A percentile compares a stretch with the other conserved stretches of the same genome.
Evolutionary conservation across 805 yeast species (phyloP).

Genomic region (Saturnispora hagleri): DNA sequence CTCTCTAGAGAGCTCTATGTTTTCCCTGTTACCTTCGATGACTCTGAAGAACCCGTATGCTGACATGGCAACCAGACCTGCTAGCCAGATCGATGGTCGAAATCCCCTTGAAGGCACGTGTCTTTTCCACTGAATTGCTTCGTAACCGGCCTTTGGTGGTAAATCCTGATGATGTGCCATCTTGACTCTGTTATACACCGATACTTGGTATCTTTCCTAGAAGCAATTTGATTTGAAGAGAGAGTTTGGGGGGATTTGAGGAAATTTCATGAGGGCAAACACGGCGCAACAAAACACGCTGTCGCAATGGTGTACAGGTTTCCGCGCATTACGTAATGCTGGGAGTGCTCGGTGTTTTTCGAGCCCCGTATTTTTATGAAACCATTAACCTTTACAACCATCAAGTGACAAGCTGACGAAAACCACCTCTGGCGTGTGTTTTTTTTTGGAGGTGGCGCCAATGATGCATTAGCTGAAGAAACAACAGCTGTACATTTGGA

Average conservation of each 20-base stretch:
- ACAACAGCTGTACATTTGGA: no score
- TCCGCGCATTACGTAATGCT: neutral
- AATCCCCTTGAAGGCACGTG: constrained; percentile 80
- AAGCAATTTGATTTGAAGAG: neutral
- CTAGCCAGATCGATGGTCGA: constrained; percentile 64
- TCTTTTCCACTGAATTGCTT: constrained; percentile 82
- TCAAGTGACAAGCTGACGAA: no score
- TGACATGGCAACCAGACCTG: constrained; percentile 53
- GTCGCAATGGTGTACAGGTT: neutral
- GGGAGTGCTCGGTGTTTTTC: neutral
- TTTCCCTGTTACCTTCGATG: constrained; percentile 62
- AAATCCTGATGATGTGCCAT: constrained; percentile 52
- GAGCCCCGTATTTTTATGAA: neutral
- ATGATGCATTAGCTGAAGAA: no score
- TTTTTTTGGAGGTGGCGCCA: no score
- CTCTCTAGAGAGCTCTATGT: constrained; percentile 67
- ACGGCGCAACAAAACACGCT: neutral
- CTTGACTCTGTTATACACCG: neutral
- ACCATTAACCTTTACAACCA: no score
- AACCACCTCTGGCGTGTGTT: no score
- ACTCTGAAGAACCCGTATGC: constrained; percentile 65
- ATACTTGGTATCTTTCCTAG: neutral
- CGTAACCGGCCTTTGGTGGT: constrained; percentile 83
- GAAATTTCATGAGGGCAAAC: neutral
- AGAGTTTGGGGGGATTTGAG: neutral